Conservation (phyloP, 75 land plant species). For the Picea glauca region DNA sequence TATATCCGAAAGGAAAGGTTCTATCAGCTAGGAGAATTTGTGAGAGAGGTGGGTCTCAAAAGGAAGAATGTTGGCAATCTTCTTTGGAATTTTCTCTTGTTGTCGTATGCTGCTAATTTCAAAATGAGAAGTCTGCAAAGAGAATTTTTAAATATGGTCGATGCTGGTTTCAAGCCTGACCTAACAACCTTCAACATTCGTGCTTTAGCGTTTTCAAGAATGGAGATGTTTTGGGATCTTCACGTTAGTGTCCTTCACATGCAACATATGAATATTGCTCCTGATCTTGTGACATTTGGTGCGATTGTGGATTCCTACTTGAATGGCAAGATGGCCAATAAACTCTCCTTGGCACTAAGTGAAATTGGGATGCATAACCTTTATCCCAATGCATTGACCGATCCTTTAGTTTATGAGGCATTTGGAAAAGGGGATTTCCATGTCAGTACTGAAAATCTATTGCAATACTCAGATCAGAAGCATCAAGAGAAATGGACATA, state of each 20-base stretch:
- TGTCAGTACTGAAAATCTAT: constrained; percentile 52
- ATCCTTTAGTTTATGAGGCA: constrained; percentile 73
- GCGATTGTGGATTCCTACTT: constrained; percentile 83
- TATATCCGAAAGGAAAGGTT: constrained; percentile 55
- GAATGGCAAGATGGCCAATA: constrained; percentile 35
- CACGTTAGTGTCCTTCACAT: constrained; percentile 72
- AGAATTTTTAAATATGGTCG: constrained; percentile 60
- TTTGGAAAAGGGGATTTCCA: constrained; percentile 93
- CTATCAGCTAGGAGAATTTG: constrained; percentile 58
- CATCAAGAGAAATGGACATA: constrained; percentile 52
- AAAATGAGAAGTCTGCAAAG: constrained; percentile 79
- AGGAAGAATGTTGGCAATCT: constrained; percentile 59
- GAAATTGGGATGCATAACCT: constrained; percentile 30
- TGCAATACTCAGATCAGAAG: constrained; percentile 31
- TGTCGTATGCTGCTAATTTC: constrained; percentile 83
- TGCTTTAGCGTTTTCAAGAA: constrained; percentile 68
- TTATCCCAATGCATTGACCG: constrained; percentile 48
- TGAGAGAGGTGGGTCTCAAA: constrained; percentile 60
- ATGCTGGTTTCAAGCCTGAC: constrained; percentile 67
- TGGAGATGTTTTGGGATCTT: constrained; percentile 90
- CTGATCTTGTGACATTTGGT: constrained; percentile 92
- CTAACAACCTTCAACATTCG: constrained; percentile 84
- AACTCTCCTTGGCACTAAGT: constrained; percentile 43
- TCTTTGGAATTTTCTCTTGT: constrained; percentile 79
- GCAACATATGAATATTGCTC: constrained; percentile 44